Conservation (phyloP, 192 early-diverging fungal species). For the Coemansia nantahalensis region DNA sequence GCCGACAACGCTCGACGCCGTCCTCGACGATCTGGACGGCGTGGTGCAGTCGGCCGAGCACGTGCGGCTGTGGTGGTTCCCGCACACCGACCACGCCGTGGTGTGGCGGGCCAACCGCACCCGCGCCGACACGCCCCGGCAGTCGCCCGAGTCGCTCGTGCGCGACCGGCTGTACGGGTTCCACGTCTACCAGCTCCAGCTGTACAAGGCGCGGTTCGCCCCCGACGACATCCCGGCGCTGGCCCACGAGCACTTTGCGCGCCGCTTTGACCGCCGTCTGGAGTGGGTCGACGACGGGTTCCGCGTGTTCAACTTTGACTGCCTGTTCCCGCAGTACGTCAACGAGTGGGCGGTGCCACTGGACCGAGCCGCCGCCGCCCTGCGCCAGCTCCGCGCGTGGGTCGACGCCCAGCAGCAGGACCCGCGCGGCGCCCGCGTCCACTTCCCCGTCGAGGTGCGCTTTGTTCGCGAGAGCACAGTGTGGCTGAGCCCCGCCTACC, state of each 20-base stretch:
- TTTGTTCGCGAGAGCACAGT: slow-evolving; percentile 56
- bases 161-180: slow-evolving; percentile 33
- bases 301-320: slow-evolving; percentile 68
- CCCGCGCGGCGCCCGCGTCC: slow-evolving; percentile 55
- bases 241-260: slow-evolving; percentile 56
- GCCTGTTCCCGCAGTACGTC: slow-evolving; percentile 67
- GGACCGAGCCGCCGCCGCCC: slow-evolving; percentile 55
- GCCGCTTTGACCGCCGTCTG: slow-evolving; percentile 46
- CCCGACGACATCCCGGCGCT: slow-evolving; percentile 21
- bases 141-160: slow-evolving; percentile 10
- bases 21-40: slow-evolving; percentile 52
- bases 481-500: slow-evolving; percentile 70
- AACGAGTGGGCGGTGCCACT: slow-evolving; percentile 77
- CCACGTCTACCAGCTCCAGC: slow-evolving; percentile 54
- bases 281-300: slow-evolving; percentile 63
- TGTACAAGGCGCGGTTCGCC: slow-evolving; percentile 50
- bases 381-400: slow-evolving; percentile 56
- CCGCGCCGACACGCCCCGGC: slow-evolving; percentile 15
- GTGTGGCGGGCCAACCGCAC: slow-evolving; percentile 69
- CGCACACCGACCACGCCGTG: slow-evolving; percentile 67
- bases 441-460: slow-evolving; percentile 72
- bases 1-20: slow-evolving; percentile 57
- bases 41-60: slow-evolving; percentile 67
- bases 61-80: slow-evolving; percentile 77
- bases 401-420: slow-evolving; percentile 44